phyloP scores from a whole-genome alignment of 768 basidiomycete genomes.

The Cystoderma amianthinum region DNA sequence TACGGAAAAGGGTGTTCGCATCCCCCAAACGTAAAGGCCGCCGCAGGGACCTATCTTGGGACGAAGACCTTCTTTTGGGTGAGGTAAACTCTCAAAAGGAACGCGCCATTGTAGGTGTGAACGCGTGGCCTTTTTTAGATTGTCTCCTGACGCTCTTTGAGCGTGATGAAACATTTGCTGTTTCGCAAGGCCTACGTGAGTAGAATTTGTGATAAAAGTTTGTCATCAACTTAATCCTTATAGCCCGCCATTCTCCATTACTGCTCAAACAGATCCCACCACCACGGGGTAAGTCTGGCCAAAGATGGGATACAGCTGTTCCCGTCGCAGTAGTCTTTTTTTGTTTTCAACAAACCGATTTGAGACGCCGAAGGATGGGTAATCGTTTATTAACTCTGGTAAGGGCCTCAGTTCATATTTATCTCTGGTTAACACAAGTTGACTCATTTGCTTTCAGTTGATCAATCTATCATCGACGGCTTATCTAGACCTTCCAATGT shows the following conservation, averaged over 20 bases:
- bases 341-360: slow-evolving; percentile 20
- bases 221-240: slow-evolving; percentile 3
- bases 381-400: slow-evolving; percentile 17
- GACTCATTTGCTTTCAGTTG: slow-evolving; percentile 19
- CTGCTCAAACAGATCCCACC: slow-evolving; percentile 55
- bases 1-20: slow-evolving; percentile 18
- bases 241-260: slow-evolving; percentile 36
- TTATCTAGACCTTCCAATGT: slow-evolving; percentile 26
- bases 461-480: slow-evolving; percentile 30
- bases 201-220: slow-evolving; percentile 4
- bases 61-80: slow-evolving; percentile 13
- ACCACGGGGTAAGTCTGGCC: slow-evolving; percentile 35
- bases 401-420: slow-evolving; percentile 1
- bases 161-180: slow-evolving; percentile 43
- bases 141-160: slow-evolving; percentile 68
- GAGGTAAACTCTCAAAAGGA: slow-evolving; percentile 7
- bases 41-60: slow-evolving; percentile 17
- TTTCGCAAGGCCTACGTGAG: slow-evolving; percentile 30
- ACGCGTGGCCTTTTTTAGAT: slow-evolving; percentile 68
- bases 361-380: slow-evolving; percentile 19
- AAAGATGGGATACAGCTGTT: slow-evolving; percentile 41
- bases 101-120: slow-evolving; percentile 26
- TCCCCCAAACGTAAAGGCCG: slow-evolving; percentile 26
- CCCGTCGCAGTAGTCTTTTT: slow-evolving; percentile 17
- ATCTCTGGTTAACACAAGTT: too few relatives aligned